These are phyloP conservation scores for Blepharisma japonicum DNA, from an alignment of 73 alveolate species.

Conservation along the genomic window DNA sequence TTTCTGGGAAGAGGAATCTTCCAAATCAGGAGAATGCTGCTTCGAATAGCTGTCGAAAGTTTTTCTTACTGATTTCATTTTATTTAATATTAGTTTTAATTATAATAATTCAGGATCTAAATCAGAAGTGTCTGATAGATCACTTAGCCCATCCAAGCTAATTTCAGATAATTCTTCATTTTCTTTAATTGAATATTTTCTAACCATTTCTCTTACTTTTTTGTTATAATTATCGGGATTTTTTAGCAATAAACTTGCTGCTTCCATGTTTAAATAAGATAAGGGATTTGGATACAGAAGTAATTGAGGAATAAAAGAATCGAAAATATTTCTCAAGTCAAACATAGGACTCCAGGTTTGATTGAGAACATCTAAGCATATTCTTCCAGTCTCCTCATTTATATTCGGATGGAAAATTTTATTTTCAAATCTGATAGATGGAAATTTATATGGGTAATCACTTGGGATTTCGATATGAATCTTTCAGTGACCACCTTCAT, in stretches of 20 bases:
- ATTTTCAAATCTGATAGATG: conserved; percentile 89
- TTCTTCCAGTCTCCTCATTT: conserved; percentile 93
- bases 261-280: conserved; percentile 94
- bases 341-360: conserved; percentile 96
- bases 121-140: conserved; percentile 15
- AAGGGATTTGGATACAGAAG: conserved; percentile 94
- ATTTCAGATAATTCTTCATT: conserved; percentile 30
- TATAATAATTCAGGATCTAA: not conserved
- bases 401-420: conserved; percentile 94
- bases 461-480: conserved; percentile 87
- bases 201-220: conserved; percentile 66
- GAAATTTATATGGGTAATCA: conserved; percentile 92
- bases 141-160: conserved; percentile 32
- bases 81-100: too few relatives aligned
- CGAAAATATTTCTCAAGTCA: conserved; percentile 87
- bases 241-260: conserved; percentile 77
- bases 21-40: too few relatives aligned
- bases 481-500: conserved; percentile 90
- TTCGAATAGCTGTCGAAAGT: too few relatives aligned
- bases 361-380: conserved; percentile 92
- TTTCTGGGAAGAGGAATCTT: too few relatives aligned
- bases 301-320: conserved; percentile 87
- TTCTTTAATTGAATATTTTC: conserved; percentile 65
- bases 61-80: too few relatives aligned
- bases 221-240: conserved; percentile 70